Evolutionary conservation across 192 early-diverging fungal genomes (phyloP).

Genomic region (Irineochytrium annulatum): DNA sequence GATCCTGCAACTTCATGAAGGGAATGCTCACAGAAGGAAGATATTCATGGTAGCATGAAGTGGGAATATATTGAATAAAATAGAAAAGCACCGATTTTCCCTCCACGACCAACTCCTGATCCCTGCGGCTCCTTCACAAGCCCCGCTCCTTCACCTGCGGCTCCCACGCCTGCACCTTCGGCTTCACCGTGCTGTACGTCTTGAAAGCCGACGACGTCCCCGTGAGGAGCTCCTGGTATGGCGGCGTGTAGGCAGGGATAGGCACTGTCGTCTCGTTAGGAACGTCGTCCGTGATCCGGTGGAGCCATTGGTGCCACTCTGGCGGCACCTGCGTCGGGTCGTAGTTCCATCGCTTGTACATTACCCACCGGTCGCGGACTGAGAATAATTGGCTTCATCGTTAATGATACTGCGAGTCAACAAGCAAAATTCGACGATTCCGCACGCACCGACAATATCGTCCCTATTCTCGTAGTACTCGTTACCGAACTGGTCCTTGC

Average conservation of each 20-base stretch:
- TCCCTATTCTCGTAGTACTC: slow-evolving; percentile 50
- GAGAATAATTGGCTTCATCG: background rate
- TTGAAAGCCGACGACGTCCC: slow-evolving; percentile 47
- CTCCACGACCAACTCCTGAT: too few relatives aligned
- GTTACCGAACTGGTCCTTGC: slow-evolving; percentile 45
- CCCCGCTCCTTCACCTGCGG: too few relatives aligned
- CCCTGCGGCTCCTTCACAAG: too few relatives aligned
- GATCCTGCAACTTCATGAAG: too few relatives aligned
- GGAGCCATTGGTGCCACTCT: slow-evolving; percentile 60
- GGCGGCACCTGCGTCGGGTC: slow-evolving; percentile 49
- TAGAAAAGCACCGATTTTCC: too few relatives aligned
- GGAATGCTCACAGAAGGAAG: too few relatives aligned
- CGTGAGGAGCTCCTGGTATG: slow-evolving; percentile 38
- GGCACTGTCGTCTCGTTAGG: slow-evolving; percentile 36
- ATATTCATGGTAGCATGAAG: too few relatives aligned
- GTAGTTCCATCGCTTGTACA: slow-evolving; percentile 51
- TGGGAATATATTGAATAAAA: too few relatives aligned
- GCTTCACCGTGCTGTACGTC: slow-evolving; percentile 45
- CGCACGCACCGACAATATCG: slow-evolving; percentile 29
- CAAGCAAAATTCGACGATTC: background rate
- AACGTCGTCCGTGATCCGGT: slow-evolving; percentile 48
- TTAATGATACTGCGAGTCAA: background rate
- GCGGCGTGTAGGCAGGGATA: slow-evolving; percentile 38
- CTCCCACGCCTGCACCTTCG: slow-evolving; percentile 45
- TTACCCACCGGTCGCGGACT: slow-evolving; percentile 45